phyloP scores from a whole-genome alignment of 352 stramenopile genomes.

The Globisporangium cylindrosporum region DNA sequence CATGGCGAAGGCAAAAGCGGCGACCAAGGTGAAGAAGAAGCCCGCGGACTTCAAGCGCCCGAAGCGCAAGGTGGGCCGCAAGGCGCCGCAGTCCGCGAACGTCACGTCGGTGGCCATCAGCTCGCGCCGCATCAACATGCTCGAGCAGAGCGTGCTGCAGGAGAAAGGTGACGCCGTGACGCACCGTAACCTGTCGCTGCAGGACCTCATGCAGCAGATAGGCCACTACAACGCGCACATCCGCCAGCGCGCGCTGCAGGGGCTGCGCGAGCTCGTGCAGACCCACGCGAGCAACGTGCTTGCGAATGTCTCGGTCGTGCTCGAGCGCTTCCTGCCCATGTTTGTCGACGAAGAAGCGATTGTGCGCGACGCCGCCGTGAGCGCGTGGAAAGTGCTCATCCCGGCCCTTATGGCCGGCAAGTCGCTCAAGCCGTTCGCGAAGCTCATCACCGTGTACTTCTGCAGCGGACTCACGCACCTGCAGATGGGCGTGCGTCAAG shows the following conservation, averaged over 20 bases:
- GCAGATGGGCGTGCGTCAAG: conserved; percentile 69
- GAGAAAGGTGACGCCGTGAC: conserved; percentile 72
- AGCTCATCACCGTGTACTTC: conserved; percentile 74
- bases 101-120: conserved; percentile 74
- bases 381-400: conserved; percentile 67
- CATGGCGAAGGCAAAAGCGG: conserved; percentile 47
- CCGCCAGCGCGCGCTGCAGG: conserved; percentile 64
- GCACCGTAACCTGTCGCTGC: conserved; percentile 59
- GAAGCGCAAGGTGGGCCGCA: conserved; percentile 83
- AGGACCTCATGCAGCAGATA: conserved; percentile 63
- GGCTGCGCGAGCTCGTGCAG: conserved; percentile 56
- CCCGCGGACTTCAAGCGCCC: conserved; percentile 84
- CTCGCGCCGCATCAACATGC: conserved; percentile 77
- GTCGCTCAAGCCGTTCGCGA: conserved; percentile 63
- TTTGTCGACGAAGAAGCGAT: conserved; percentile 80
- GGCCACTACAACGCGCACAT: conserved; percentile 84
- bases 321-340: conserved; percentile 75
- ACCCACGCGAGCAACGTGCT: conserved; percentile 54
- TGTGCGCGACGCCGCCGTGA: conserved; percentile 66
- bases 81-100: conserved; percentile 62
- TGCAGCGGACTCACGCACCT: conserved; percentile 80
- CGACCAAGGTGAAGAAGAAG: conserved; percentile 79
- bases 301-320: conserved; percentile 64
- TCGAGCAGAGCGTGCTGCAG: conserved; percentile 74
- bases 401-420: conserved; percentile 47